Evolutionary conservation across 2,329 filamentous ascomycete species (phyloP).

Genomic region (Aureobasidium uvarum): DNA sequence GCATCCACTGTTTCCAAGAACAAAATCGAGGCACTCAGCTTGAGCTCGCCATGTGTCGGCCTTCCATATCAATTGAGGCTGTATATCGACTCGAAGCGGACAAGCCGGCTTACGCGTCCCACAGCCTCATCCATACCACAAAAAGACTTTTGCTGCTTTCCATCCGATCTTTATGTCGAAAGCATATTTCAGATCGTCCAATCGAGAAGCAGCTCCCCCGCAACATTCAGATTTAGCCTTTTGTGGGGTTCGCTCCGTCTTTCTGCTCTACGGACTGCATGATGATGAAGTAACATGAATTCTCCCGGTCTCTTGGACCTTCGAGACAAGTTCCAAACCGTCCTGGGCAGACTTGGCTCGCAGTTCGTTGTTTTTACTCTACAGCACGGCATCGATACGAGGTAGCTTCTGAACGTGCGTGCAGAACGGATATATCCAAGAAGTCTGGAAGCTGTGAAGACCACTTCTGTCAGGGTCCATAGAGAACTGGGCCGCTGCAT

Average conservation of each 20-base stretch:
- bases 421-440: not conserved
- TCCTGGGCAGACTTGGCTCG: not conserved
- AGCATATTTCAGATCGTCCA: slow-evolving; percentile 1
- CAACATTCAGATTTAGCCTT: not conserved
- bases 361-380: not conserved
- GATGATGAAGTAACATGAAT: slow-evolving; percentile 4
- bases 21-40: not conserved
- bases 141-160: not conserved
- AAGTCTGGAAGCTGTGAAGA: not conserved
- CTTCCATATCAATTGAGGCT: not conserved
- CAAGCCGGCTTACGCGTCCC: slow-evolving; percentile 21
- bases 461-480: not conserved
- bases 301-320: not conserved
- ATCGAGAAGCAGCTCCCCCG: not conserved
- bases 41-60: not conserved
- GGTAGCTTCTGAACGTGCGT: not conserved
- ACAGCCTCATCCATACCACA: not conserved
- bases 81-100: not conserved
- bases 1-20: not conserved
- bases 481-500: not conserved
- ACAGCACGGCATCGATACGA: not conserved
- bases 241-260: not conserved
- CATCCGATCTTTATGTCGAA: slow-evolving; percentile 8
- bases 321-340: not conserved
- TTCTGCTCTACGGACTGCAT: not conserved